phyloP scores from a whole-genome alignment of 306 rosid species.

The Dicorynia guianensis region DNA sequence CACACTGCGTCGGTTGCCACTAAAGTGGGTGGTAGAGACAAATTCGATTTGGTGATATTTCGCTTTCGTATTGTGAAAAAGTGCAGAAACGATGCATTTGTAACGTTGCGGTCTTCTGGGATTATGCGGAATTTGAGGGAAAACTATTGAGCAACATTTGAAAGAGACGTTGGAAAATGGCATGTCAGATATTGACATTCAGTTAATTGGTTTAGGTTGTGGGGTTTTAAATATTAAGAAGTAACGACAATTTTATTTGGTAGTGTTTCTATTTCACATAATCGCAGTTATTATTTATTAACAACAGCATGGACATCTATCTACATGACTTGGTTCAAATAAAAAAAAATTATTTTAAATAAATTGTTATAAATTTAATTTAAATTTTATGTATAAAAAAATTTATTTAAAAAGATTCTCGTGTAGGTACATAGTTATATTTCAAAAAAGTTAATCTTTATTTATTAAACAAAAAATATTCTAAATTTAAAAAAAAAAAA shows the following conservation, averaged over 20 bases:
- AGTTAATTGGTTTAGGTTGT: background rate
- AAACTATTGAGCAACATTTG: background rate
- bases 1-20: constrained; percentile 1
- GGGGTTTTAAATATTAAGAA: background rate
- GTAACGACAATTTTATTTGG: background rate
- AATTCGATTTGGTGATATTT: constrained; percentile 18
- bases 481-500: too few species aligned
- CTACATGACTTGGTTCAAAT: too few species aligned
- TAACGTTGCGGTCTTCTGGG: background rate
- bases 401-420: too few species aligned
- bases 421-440: too few species aligned
- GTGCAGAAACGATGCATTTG: too few species aligned
- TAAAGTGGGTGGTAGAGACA: constrained; percentile 7
- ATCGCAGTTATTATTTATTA: background rate
- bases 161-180: background rate
- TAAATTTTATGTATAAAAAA: too few species aligned
- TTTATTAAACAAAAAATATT: too few species aligned
- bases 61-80: constrained; percentile 12
- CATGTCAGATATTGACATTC: background rate
- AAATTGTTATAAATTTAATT: too few species aligned
- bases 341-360: too few species aligned
- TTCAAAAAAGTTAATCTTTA: too few species aligned
- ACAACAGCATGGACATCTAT: background rate
- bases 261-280: background rate
- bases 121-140: background rate